Evolutionary conservation across 192 early-diverging fungal species (phyloP).

Genomic region (Dissophora ornata): DNA sequence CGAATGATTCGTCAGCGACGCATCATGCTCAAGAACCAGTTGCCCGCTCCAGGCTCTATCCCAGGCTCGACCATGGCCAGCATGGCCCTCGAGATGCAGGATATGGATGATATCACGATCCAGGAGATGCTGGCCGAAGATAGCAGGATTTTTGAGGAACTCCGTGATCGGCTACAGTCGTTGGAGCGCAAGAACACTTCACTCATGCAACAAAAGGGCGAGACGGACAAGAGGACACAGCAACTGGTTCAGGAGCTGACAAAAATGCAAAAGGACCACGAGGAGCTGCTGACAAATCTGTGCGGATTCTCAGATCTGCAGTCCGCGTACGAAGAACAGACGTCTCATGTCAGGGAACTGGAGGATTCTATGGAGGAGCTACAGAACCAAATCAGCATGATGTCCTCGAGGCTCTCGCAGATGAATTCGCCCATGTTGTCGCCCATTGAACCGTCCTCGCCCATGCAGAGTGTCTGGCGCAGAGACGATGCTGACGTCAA

Average conservation of each 20-base stretch:
- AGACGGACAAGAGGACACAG: slow-evolving; percentile 34
- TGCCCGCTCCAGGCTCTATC: slow-evolving; percentile 51
- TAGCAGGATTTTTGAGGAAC: slow-evolving; percentile 50
- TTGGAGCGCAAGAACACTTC: slow-evolving; percentile 37
- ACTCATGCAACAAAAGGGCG: slow-evolving; percentile 25
- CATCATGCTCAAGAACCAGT: slow-evolving; percentile 45
- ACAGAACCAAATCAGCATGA: slow-evolving; percentile 36
- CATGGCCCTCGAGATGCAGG: slow-evolving; percentile 47
- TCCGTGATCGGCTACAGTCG: slow-evolving; percentile 40
- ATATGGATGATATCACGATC: slow-evolving; percentile 45
- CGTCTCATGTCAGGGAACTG: slow-evolving; percentile 32
- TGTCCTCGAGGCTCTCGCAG: slow-evolving; percentile 45
- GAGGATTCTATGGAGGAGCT: slow-evolving; percentile 36
- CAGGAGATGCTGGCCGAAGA: slow-evolving; percentile 53
- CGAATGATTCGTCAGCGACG: slow-evolving; percentile 34
- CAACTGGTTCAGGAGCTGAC: slow-evolving; percentile 29
- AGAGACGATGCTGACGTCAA: slow-evolving; percentile 43
- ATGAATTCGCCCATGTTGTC: slow-evolving; percentile 49
- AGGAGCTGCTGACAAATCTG: slow-evolving; percentile 24
- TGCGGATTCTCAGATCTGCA: slow-evolving; percentile 24
- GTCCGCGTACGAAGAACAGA: slow-evolving; percentile 24
- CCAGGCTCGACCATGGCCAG: slow-evolving; percentile 50
- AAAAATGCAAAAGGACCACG: slow-evolving; percentile 32
- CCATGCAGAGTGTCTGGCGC: slow-evolving; percentile 36
- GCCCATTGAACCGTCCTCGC: slow-evolving; percentile 34